Percentiles rank a stretch among this genome's conserved stretches.
Conservation (phyloP, 2,329 filamentous ascomycete genomes). For the Exophiala sp. region DNA sequence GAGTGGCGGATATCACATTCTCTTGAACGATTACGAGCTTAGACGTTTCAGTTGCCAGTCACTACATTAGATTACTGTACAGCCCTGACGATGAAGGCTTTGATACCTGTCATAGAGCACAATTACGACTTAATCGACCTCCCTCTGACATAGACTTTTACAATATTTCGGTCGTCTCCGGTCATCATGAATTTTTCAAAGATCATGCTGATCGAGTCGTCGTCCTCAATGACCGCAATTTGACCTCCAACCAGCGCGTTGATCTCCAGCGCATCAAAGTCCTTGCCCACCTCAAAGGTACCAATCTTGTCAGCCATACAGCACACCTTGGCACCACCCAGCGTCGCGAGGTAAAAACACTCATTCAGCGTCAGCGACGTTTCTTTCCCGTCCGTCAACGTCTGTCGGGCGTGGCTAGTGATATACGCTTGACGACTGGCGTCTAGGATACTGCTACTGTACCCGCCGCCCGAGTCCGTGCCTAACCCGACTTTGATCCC, state of each 20-base stretch:
- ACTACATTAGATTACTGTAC: neutral
- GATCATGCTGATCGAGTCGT: constrained; percentile 45
- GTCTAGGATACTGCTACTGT: constrained; percentile 55
- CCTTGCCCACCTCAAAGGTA: constrained; percentile 57
- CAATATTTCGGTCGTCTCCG: constrained; percentile 61
- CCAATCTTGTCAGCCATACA: constrained; percentile 45
- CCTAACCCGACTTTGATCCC: constrained; percentile 60
- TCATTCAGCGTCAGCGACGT: constrained; percentile 40
- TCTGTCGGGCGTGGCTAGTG: constrained; percentile 31
- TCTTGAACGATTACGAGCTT: too few species aligned
- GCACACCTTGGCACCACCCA: constrained; percentile 34
- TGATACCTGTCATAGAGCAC: too few species aligned
- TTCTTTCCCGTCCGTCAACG: constrained; percentile 23
- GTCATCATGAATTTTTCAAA: constrained; percentile 66
- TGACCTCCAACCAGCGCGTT: constrained; percentile 41
- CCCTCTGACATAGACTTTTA: constrained; percentile 53
- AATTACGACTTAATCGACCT: constrained; percentile 21
- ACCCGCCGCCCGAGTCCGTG: constrained; percentile 60
- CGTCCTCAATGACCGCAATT: constrained; percentile 54
- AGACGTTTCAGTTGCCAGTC: neutral
- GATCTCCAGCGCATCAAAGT: constrained; percentile 59
- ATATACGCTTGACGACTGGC: constrained; percentile 57
- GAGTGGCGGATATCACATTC: too few species aligned
- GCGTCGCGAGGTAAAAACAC: constrained; percentile 37
- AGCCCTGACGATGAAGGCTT: too few species aligned